Evolutionary conservation across 2,329 filamentous ascomycete species (phyloP).

Genomic region (Tolypocladium ophioglossoides): DNA sequence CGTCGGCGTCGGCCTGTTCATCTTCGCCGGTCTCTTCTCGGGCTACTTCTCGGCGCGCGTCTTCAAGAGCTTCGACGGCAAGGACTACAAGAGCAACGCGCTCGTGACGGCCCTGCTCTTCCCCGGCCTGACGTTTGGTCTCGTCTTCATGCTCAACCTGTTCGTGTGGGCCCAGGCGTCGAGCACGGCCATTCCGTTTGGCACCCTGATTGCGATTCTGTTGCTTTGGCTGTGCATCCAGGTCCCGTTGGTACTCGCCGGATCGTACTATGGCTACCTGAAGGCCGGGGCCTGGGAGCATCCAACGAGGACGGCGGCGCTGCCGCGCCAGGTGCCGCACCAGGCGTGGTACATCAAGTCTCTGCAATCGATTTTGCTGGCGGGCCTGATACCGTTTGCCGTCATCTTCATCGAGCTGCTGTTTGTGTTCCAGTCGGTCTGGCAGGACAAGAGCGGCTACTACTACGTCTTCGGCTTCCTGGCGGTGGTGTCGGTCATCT

Average conservation of each 20-base stretch:
- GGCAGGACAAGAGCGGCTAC: constrained; percentile 85
- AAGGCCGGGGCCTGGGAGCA: constrained; percentile 63
- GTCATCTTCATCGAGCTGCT: constrained; percentile 82
- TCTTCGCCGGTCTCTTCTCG: constrained; percentile 74
- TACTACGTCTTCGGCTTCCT: constrained; percentile 89
- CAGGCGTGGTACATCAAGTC: constrained; percentile 67
- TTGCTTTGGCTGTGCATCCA: constrained; percentile 79
- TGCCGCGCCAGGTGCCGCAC: constrained; percentile 62
- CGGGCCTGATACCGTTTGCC: constrained; percentile 72
- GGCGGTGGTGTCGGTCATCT: constrained; percentile 59
- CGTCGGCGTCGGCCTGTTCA: constrained; percentile 71
- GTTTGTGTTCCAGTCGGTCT: constrained; percentile 78
- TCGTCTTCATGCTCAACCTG: constrained; percentile 72
- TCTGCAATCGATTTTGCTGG: constrained; percentile 54
- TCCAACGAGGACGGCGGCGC: constrained; percentile 63
- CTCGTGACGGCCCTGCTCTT: constrained; percentile 68
- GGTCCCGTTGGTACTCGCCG: constrained; percentile 71
- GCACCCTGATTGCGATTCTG: constrained; percentile 62
- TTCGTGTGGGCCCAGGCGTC: constrained; percentile 88
- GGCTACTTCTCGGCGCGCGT: constrained; percentile 79
- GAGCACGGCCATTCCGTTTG: constrained; percentile 76
- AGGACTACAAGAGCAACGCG: constrained; percentile 65
- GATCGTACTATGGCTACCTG: constrained; percentile 67
- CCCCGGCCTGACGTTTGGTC: constrained; percentile 64
- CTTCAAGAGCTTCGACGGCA: constrained; percentile 73